phyloP scores from a whole-genome alignment of 306 rosid genomes.

The Prosopis cineraria region DNA sequence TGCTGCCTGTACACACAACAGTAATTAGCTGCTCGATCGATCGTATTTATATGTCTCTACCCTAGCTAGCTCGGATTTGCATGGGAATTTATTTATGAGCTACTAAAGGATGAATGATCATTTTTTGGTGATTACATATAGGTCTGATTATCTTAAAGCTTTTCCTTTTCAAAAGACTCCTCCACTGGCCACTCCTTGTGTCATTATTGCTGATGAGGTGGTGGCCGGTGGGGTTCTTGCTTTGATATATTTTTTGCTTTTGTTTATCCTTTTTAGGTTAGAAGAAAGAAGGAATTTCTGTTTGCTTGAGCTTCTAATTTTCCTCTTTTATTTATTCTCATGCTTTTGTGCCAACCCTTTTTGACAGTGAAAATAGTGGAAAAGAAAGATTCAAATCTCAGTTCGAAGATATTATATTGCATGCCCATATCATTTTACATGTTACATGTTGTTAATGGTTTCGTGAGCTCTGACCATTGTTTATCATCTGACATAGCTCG shows the following conservation, averaged over 20 bases:
- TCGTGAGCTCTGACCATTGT: too few species aligned
- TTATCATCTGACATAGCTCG: too few species aligned
- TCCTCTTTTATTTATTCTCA: constrained; percentile 39
- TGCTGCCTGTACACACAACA: too few species aligned
- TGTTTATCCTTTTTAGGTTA: constrained; percentile 52
- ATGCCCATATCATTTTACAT: not conserved
- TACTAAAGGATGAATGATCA: constrained; percentile 28
- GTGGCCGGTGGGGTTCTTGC: constrained; percentile 59
- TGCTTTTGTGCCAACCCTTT: constrained; percentile 49
- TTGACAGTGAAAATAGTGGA: constrained; percentile 32
- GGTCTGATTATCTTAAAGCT: constrained; percentile 31
- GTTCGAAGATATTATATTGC: not conserved
- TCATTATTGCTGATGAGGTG: constrained; percentile 72
- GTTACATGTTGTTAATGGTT: not conserved
- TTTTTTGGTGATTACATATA: constrained; percentile 43
- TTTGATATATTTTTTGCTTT: constrained; percentile 43
- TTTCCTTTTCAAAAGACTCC: constrained; percentile 45
- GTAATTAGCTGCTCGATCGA: too few species aligned
- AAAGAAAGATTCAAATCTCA: constrained; percentile 23
- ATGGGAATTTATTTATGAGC: constrained; percentile 47
- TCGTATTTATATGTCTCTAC: not conserved
- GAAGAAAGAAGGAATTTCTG: constrained; percentile 61
- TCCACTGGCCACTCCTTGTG: constrained; percentile 57
- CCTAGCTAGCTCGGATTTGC: constrained; percentile 46
- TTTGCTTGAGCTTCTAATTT: constrained; percentile 53